Percentiles rank a stretch among this genome's conserved stretches.
These are phyloP conservation scores for Carex pumila DNA, from an alignment of 176 grass and related monocot species.

Conservation along the genomic window DNA sequence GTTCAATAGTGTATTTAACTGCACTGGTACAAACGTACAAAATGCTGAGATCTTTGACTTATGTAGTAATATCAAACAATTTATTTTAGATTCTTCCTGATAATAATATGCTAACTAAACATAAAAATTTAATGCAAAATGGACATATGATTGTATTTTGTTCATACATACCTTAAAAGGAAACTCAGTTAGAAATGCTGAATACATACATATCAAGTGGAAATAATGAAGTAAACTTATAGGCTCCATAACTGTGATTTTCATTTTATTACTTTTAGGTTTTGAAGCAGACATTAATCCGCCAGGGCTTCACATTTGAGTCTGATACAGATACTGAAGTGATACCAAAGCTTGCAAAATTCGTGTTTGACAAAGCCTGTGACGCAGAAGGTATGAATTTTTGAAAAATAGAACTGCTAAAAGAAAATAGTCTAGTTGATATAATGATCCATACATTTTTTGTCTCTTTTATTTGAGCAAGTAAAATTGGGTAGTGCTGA, in stretches of 20 bases:
- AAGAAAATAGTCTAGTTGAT: not conserved
- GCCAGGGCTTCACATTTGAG: slow-evolving; percentile 78
- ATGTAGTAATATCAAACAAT: not conserved
- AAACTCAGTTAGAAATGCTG: not conserved
- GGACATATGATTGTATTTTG: not conserved
- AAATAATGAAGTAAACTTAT: not conserved
- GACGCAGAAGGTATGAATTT: slow-evolving; percentile 56
- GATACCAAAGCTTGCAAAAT: slow-evolving; percentile 91
- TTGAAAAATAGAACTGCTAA: not conserved
- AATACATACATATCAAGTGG: not conserved
- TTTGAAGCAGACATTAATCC: slow-evolving; percentile 74
- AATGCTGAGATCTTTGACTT: not conserved
- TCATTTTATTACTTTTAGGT: slow-evolving; percentile 43
- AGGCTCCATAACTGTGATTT: not conserved
- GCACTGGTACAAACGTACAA: not conserved
- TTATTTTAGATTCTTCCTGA: not conserved
- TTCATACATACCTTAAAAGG: not conserved
- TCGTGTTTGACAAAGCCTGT: slow-evolving; percentile 79
- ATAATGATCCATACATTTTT: not conserved
- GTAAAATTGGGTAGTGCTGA: not conserved
- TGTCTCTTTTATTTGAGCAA: not conserved
- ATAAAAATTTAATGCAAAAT: not conserved
- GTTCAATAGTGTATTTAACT: not conserved
- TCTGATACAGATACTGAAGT: slow-evolving; percentile 98
- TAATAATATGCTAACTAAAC: not conserved